Conservation (phyloP, 2,329 filamentous ascomycete species). For the Ceratocystis eucalypticola region DNA sequence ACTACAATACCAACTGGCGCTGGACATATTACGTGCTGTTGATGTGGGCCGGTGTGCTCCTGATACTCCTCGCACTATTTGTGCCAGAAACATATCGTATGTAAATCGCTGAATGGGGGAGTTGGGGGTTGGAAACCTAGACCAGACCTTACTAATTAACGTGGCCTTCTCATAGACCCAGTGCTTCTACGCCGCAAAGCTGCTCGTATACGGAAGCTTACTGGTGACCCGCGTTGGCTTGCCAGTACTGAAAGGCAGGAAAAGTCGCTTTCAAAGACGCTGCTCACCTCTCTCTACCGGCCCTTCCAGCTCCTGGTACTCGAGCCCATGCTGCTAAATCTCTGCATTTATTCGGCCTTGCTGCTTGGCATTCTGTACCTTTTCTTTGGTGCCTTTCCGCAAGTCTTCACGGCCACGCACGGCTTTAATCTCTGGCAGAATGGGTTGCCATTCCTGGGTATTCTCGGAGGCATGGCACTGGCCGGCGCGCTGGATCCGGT, state of each 20-base stretch:
- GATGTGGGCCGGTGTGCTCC: constrained; percentile 61
- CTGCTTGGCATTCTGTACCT: constrained; percentile 80
- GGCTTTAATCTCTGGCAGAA: constrained; percentile 66
- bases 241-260: constrained; percentile 63
- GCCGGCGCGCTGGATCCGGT: constrained; percentile 51
- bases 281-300: constrained; percentile 46
- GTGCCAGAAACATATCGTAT: constrained; percentile 78
- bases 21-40: constrained; percentile 78
- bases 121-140: constrained; percentile 21
- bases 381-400: constrained; percentile 77
- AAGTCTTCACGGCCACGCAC: constrained; percentile 64
- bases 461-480: constrained; percentile 53
- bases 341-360: constrained; percentile 72
- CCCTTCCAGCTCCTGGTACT: constrained; percentile 67
- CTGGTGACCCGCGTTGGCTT: constrained; percentile 61
- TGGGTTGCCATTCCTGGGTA: constrained; percentile 64
- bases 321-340: constrained; percentile 73
- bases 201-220: constrained; percentile 52
- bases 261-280: constrained; percentile 50
- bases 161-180: constrained; percentile 34
- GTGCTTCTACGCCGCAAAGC: constrained; percentile 64
- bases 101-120: not conserved
- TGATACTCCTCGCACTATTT: constrained; percentile 50
- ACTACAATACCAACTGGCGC: constrained; percentile 58
- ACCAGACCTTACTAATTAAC: not conserved